Percentiles rank a stretch among this genome's conserved stretches.
Evolutionary conservation across 345 rosid genomes (phyloP).

Genomic region (Orychophragmus violaceus): DNA sequence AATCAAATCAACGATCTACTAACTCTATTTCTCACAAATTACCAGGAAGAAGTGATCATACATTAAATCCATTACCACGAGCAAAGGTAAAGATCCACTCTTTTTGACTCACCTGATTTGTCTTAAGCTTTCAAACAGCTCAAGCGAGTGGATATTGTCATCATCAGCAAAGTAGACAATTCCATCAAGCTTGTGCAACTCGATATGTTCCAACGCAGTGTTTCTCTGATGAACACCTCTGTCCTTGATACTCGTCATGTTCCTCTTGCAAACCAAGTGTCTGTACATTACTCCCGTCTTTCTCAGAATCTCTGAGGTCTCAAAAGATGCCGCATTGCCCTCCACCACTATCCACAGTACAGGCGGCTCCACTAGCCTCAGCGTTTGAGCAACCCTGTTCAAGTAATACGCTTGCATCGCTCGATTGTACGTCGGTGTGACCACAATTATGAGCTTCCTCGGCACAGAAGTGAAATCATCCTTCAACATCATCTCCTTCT

Average conservation of each 20-base stretch:
- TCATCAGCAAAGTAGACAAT: slow-evolving; percentile 81
- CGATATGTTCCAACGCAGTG: slow-evolving; percentile 70
- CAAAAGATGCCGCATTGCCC: slow-evolving; percentile 53
- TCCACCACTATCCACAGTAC: slow-evolving; percentile 92
- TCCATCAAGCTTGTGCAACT: slow-evolving; percentile 74
- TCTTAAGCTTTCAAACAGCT: slow-evolving; percentile 65
- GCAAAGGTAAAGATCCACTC: background rate
- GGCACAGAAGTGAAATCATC: slow-evolving; percentile 36
- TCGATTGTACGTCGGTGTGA: slow-evolving; percentile 80
- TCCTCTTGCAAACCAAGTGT: slow-evolving; percentile 56
- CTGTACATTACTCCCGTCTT: slow-evolving; percentile 82
- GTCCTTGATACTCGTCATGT: slow-evolving; percentile 53
- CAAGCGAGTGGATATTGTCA: slow-evolving; percentile 68
- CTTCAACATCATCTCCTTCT: background rate
- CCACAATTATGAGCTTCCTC: slow-evolving; percentile 68
- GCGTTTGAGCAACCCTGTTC: slow-evolving; percentile 66
- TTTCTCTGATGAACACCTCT: slow-evolving; percentile 75
- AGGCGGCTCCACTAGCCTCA: slow-evolving; percentile 75
- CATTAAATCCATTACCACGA: background rate
- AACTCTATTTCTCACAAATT: background rate
- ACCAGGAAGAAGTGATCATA: background rate
- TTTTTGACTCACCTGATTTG: slow-evolving; percentile 44
- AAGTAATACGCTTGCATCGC: slow-evolving; percentile 72
- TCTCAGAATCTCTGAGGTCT: slow-evolving; percentile 78
- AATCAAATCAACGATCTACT: background rate